Conservation (phyloP, 164 flowering plant genomes). For the Nymphaea colorata region DNA sequence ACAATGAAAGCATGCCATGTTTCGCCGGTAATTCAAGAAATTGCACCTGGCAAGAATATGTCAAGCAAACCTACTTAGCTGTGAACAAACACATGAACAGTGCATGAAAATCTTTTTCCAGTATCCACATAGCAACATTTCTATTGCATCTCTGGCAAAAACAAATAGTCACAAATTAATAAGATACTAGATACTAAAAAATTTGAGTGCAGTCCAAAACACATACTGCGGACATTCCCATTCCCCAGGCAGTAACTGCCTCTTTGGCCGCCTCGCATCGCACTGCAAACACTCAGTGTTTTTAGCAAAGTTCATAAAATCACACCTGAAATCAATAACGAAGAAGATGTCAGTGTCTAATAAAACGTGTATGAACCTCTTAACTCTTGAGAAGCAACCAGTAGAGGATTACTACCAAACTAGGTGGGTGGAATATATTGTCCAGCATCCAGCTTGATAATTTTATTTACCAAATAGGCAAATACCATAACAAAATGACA, state of each 20-base stretch:
- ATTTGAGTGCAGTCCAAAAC: background rate
- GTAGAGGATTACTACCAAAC: background rate
- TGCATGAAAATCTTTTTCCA: no score
- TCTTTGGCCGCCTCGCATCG: conserved; percentile 95
- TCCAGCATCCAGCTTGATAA: background rate
- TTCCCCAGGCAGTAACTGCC: conserved; percentile 97
- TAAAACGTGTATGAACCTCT: background rate
- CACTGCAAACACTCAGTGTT: conserved; percentile 86
- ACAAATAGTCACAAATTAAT: background rate
- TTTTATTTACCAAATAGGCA: no score
- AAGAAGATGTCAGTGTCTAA: conserved; percentile 1
- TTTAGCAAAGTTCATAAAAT: conserved; percentile 98
- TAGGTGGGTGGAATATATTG: background rate
- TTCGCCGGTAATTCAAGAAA: conserved; percentile 92
- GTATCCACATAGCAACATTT: no score
- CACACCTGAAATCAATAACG: conserved; percentile 54
- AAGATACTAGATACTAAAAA: background rate
- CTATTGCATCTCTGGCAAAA: background rate
- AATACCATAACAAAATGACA: background rate
- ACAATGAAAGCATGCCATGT: conserved; percentile 88
- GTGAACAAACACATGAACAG: background rate
- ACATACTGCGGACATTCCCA: conserved; percentile 98
- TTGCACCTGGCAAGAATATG: conserved; percentile 55
- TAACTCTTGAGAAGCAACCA: background rate
- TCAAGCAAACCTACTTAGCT: conserved; percentile 4